Percentiles rank a stretch among this genome's conserved stretches.
Conservation (phyloP, 2,329 filamentous ascomycete species). For the Beauveria caledonica region DNA sequence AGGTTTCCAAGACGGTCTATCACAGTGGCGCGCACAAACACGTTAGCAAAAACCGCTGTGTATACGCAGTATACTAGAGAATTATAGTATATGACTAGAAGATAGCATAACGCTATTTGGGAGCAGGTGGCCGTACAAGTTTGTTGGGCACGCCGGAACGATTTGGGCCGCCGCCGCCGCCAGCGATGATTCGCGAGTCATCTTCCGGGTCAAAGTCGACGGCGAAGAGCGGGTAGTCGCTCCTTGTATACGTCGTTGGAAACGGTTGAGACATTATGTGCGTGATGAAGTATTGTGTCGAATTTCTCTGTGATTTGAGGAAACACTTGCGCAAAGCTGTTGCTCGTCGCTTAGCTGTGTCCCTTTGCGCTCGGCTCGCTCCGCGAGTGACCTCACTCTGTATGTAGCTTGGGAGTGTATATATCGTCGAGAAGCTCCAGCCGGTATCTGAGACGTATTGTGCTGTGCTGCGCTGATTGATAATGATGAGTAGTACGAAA, state of each 20-base stretch:
- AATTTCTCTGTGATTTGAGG: too few species aligned
- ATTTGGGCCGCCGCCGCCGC: constrained; percentile 78
- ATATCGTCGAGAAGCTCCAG: neutral
- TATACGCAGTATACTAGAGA: neutral
- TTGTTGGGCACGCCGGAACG: constrained; percentile 79
- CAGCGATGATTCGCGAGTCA: constrained; percentile 67
- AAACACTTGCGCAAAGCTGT: neutral
- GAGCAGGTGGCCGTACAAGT: constrained; percentile 49
- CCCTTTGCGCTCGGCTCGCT: neutral
- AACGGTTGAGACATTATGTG: constrained; percentile 31
- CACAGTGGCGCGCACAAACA: neutral
- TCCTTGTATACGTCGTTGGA: constrained; percentile 51
- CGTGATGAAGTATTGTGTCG: neutral
- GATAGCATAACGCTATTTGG: neutral
- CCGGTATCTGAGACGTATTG: too few species aligned
- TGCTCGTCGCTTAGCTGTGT: neutral
- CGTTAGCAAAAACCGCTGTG: neutral
- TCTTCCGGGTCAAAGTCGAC: constrained; percentile 83
- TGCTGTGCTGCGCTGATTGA: neutral
- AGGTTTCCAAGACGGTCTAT: constrained; percentile 66
- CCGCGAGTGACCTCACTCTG: too few species aligned
- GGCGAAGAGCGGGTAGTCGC: constrained; percentile 78
- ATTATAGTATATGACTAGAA: neutral
- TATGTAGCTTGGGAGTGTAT: neutral
- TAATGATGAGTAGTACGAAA: neutral